Evolutionary conservation across 2,329 filamentous ascomycete species (phyloP), one percentile per base, ranked within the genome.

Genomic region (Byssoonygena ceratinophila): DNA sequence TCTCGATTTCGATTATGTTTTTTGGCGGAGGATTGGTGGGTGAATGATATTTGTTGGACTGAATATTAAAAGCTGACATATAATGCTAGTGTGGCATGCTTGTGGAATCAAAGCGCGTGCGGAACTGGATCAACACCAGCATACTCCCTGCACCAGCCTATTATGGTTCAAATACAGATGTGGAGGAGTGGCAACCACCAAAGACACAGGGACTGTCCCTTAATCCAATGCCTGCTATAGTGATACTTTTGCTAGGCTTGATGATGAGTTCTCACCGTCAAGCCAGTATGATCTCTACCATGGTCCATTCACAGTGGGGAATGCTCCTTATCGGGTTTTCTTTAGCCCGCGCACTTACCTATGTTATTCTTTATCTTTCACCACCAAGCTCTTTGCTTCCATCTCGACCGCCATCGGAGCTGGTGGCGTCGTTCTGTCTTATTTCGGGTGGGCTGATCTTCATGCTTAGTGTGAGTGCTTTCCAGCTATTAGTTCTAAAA

Each of bases 231-330:
- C 92, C 91, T 0, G 87, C 83, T 0, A 75, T 97, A 3, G 80
- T 95, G 46, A 91, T 97, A 59, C 74, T 96, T 54, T 74, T 96
- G 0, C 75, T 96, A 1, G 92, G 92, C 31, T 80, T 90, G 65
- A 92, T 95, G 86, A 97, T 97, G 91, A 85, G 85, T 63, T 88
- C 86, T 23, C 91, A 97, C 68, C 87, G 91, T 54, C 90, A 95
- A 66, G 67, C 75, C 25, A 86, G 82, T 55, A 87, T 88, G 83
- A 77, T 89, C 44, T 91, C 88, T 8, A 87, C 82, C 59, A 95
- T 92, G 87, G 79, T 97, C 46, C 91, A 97, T 71, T 84, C 84
- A 64, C 90, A 96, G 68, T 97, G 91, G 91, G 91, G 91, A 23
- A 82, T 82, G 62, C 77, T 97, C 59, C 77, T 97, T 50, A 78